Conservation (phyloP, 2,329 filamentous ascomycete genomes). For the Botrytis medusae region DNA sequence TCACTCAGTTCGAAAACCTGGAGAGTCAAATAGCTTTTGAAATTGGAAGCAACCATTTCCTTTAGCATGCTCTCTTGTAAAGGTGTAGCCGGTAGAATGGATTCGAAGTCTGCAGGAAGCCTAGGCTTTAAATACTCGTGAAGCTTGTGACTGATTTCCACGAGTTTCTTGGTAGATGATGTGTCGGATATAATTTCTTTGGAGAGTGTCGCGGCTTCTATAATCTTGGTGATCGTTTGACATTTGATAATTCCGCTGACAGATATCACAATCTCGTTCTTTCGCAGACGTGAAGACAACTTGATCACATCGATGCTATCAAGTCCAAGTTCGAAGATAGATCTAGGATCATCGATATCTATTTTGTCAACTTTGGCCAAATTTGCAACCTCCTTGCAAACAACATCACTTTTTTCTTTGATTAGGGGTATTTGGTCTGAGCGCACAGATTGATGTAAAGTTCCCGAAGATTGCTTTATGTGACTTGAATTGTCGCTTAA, state of each 20-base stretch:
- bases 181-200: slow-evolving; percentile 1
- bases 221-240: slow-evolving; percentile 65
- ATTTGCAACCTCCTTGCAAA: slow-evolving; percentile 63
- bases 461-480: background rate
- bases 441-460: slow-evolving; percentile 45
- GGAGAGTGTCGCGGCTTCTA: slow-evolving; percentile 35
- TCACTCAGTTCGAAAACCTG: slow-evolving; percentile 65
- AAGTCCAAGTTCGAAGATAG: slow-evolving; percentile 78
- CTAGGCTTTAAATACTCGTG: slow-evolving; percentile 42
- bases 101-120: slow-evolving; percentile 49
- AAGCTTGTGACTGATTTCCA: slow-evolving; percentile 41
- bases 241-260: slow-evolving; percentile 77
- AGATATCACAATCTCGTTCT: slow-evolving; percentile 57
- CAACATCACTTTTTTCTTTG: slow-evolving; percentile 43
- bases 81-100: slow-evolving; percentile 72
- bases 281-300: slow-evolving; percentile 69
- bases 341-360: slow-evolving; percentile 57
- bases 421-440: slow-evolving; percentile 45
- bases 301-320: slow-evolving; percentile 94
- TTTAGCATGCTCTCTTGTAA: slow-evolving; percentile 85
- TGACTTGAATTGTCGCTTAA: too few relatives aligned
- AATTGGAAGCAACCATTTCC: slow-evolving; percentile 75
- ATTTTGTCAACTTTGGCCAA: slow-evolving; percentile 56
- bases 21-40: slow-evolving; percentile 80
- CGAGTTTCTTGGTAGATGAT: slow-evolving; percentile 27